Base-by-base conservation (phyloP, 257 asterid species). In the Forsythia suspensa region DNA sequence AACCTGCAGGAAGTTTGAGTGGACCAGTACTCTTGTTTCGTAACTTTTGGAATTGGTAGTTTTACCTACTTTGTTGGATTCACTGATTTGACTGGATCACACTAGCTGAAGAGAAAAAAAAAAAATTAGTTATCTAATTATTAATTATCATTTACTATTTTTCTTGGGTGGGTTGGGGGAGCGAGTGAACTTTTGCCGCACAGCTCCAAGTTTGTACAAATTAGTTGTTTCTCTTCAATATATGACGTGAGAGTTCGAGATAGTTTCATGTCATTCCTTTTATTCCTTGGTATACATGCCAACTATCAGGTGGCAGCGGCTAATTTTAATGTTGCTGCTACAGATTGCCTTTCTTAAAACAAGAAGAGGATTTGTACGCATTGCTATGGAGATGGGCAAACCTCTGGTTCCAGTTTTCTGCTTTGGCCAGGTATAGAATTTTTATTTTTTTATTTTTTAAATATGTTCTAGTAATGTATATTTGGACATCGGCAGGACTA, bases 401-500 rank as follows among this genome's bases (percentile, higher is more conserved):
- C 97, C 99, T 75, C 85, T 96, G 80, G 99, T 96, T 80, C 99
- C 99, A 55, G 97, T 94, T 88, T 96, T 96, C 88, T 89, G 95
- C 95, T 94, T 92, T 79, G 97, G 98, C 70, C 99, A 96, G 98
- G 99, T 96, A 71, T 39, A 69, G 3, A 72, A 73, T 71, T 10
- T 36, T 79, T 65, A 12, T 77, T 77, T 74, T 72, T 34, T 46
- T 29, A 1, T 34, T 37, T 80, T 69, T 24, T 9, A 3, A 24
- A 24, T 24, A 24, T 66, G 51, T 66, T 80, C 75, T n/a, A 70
- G 68, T 39, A 76, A 74, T 46, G 71, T 42, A 55, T 71, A 36
- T 24, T 63, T 46, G 2, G 41, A 38, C 8, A 20, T 51, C 10
- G 9, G 46, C 48, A 38, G 36, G 76, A 66, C 38, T 72, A 51